Evolutionary conservation across 345 rosid species (phyloP).

Genomic region (Ceriops decandra): DNA sequence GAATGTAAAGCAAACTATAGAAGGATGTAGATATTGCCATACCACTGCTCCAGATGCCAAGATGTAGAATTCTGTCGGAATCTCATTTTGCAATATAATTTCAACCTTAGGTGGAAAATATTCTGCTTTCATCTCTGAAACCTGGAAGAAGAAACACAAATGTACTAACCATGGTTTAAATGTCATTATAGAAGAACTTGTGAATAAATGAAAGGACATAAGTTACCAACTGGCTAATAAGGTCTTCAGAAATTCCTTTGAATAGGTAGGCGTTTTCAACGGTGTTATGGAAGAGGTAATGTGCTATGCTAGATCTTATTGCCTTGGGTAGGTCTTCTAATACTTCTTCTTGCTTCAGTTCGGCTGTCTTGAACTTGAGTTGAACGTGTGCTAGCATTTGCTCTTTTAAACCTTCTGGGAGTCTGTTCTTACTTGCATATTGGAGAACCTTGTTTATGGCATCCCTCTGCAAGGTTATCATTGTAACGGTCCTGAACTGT

Average conservation of each 20-base stretch:
- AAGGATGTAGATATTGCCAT: slow-evolving; percentile 18
- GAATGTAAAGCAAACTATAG: not conserved
- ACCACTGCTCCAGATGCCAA: slow-evolving; percentile 91
- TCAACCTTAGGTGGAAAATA: slow-evolving; percentile 93
- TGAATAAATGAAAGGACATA: not conserved
- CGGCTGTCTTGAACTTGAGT: slow-evolving; percentile 82
- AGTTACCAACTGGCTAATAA: slow-evolving; percentile 67
- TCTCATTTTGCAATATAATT: slow-evolving; percentile 78
- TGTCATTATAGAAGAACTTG: not conserved
- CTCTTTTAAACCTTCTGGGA: slow-evolving; percentile 78
- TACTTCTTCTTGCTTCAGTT: slow-evolving; percentile 82
- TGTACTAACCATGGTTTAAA: not conserved
- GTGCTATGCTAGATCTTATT: slow-evolving; percentile 74
- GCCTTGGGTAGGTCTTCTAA: slow-evolving; percentile 85
- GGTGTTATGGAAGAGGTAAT: slow-evolving; percentile 60
- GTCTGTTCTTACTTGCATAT: slow-evolving; percentile 71
- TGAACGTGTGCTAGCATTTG: slow-evolving; percentile 93
- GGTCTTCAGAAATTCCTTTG: slow-evolving; percentile 66
- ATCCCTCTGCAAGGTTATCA: slow-evolving; percentile 55
- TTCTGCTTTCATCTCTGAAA: slow-evolving; percentile 78
- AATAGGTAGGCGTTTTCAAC: slow-evolving; percentile 65
- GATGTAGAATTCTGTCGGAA: slow-evolving; percentile 86
- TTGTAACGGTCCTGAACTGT: not conserved
- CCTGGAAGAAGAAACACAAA: slow-evolving; percentile 36
- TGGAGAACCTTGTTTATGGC: slow-evolving; percentile 67